Evolutionary conservation across 192 early-diverging fungal species (phyloP), one percentile per base, ranked within the genome.

Genomic region (Entrophospora sp.): DNA sequence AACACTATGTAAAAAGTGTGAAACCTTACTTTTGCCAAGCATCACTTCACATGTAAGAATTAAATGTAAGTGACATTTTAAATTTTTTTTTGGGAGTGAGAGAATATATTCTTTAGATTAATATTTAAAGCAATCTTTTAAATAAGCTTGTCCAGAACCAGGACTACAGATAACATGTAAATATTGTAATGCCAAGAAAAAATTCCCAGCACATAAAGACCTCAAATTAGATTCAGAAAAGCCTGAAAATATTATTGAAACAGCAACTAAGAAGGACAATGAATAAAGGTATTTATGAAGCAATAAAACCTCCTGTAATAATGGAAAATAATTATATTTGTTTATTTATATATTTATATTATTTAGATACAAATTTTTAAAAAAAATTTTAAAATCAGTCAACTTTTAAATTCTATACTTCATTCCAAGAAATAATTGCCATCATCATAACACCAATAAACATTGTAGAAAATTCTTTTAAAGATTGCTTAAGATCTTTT

Each of bases 381-480:
- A n/a, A n/a, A n/a, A n/a, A n/a, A n/a, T n/a, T n/a, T n/a, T n/a
- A n/a, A n/a, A n/a, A n/a, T n/a, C n/a, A n/a, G n/a, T n/a, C n/a
- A n/a, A n/a, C n/a, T n/a, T n/a, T n/a, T n/a, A n/a, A n/a, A n/a
- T 57, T 35, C 31, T 20, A 57, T 3, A 1, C 77, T 66, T 89
- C 89, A 70, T 84, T 85, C 73, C 85, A 81, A 8, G 88, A 87
- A 75, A 91, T 91, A 24, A 77, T 66, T 3, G 79, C 79, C 89
- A 91, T 91, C 74, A 91, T 83, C 4, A 70, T 82, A n/a, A 89
- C 66, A 40, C 89, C 89, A 48, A 91, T 70, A 52, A 86, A 62
- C 87, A 91, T 87, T 24, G 87, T 85, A 14, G 75, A 64, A 20
- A 91, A 77, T 68, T 91, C 89, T 5, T 70, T 73, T 18, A 69